Base-by-base conservation (phyloP, 768 basidiomycete genomes). In the Lactarius pseudohatsudake region DNA sequence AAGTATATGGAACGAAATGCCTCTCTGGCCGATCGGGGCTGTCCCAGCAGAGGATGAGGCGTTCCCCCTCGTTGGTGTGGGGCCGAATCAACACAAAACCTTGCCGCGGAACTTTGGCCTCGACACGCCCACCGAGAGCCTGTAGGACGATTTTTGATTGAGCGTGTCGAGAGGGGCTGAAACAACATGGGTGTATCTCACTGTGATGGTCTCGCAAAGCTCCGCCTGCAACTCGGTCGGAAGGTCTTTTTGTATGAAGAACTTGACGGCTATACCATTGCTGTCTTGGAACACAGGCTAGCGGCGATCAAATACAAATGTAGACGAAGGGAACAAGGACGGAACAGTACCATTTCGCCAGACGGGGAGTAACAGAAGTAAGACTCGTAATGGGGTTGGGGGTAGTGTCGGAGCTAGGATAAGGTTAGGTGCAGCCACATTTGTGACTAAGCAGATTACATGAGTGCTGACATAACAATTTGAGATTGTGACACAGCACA, bases 211-310 rank as follows among this genome's bases (percentile, higher is more conserved):
- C 74, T 91, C 89, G 72, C 86, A 87, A 36, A 92, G 75, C 67
- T 91, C 87, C 20, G 86, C 86, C 70, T 89, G 88, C 26, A 85
- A 79, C 70, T 87, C 85, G 64, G 86, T 81, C 4, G 84, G 76
- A 10, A 93, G 79, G 74, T 92, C 90, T 72, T 90, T 91, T 73
- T 92, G 91, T 22, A 93, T 84, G 75, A 92, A 93, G 74, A 93
- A 93, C 73, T 92, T 93, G 81, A 91, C 77, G 3, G 89, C 83
- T 60, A 89, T 75, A 45, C 86, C 86, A 72, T 82, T 84, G 68
- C 71, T 75, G 70, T 90, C 90, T 74, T 90, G 88, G 64, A 92
- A 92, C 65, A 91, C 85, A 57, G 86, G 85, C 88, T 90, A 15
- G 66, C 2, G 30, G 4, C 15, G 32, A 60, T 67, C 26, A 67